Evolutionary conservation across 225 moss, liverwort and hornwort genomes (phyloP).

Genomic region (Neckera pumila): DNA sequence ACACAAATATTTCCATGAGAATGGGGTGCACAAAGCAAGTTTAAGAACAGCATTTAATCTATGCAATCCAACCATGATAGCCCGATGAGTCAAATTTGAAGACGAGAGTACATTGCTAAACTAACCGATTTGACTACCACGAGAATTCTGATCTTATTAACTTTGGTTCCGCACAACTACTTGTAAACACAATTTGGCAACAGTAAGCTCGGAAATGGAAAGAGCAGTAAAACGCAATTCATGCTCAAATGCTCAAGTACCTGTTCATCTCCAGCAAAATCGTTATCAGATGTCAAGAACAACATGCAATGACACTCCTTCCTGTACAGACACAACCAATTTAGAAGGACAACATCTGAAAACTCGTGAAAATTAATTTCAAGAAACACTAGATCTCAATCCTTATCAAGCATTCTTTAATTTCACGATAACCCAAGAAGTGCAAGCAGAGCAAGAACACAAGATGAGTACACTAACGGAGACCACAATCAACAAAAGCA

Average conservation of each 20-base stretch:
- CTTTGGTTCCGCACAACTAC: not conserved
- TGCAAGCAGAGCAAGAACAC: not conserved
- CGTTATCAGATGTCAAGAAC: slow-evolving; percentile 81
- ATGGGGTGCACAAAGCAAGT: not conserved
- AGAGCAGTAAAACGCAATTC: not conserved
- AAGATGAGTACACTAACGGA: not conserved
- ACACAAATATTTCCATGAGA: not conserved
- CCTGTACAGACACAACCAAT: slow-evolving; percentile 23
- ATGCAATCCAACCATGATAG: not conserved
- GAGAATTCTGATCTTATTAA: not conserved
- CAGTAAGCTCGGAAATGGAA: not conserved
- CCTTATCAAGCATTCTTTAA: too few species aligned
- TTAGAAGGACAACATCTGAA: not conserved
- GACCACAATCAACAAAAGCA: not conserved
- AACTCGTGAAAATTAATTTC: not conserved
- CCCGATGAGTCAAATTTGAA: not conserved
- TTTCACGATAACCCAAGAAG: not conserved
- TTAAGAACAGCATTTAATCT: not conserved
- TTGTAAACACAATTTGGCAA: not conserved
- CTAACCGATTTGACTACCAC: not conserved
- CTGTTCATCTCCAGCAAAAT: slow-evolving; percentile 85
- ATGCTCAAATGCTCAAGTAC: slow-evolving; percentile 10
- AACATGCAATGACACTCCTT: slow-evolving; percentile 99
- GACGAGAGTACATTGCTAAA: not conserved
- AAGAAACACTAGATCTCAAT: not conserved